Percentiles rank a stretch among this genome's conserved stretches.
Conservation (phyloP, 163 green algal genomes). For the Scenedesmus sp. region DNA sequence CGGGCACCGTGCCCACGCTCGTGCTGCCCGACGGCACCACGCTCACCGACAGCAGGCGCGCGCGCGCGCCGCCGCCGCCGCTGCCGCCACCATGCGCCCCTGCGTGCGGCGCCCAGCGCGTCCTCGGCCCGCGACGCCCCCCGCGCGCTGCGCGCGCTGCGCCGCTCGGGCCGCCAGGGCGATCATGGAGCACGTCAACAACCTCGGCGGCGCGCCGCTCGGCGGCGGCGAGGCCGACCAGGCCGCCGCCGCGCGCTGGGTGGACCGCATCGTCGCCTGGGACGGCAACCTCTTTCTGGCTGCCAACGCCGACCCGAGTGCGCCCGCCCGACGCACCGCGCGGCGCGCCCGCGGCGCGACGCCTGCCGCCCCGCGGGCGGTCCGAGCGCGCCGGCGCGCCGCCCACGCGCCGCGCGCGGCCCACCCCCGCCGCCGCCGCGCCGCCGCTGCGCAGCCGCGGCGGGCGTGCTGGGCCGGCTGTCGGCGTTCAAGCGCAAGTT, state of each 20-base stretch:
- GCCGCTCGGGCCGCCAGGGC: neutral
- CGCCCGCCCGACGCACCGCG: neutral
- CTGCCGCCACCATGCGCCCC: no score
- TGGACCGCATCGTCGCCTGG: slow-evolving; percentile 29
- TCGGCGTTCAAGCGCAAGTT: slow-evolving; percentile 41
- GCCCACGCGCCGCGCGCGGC: neutral
- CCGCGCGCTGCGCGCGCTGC: no score
- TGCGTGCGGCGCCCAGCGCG: no score
- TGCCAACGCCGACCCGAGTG: slow-evolving; percentile 28
- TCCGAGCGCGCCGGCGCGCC: no score
- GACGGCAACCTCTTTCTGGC: slow-evolving; percentile 47
- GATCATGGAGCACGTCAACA: slow-evolving; percentile 42
- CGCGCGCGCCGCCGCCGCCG: no score
- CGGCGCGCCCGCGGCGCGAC: no score
- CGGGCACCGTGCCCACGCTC: slow-evolving; percentile 32
- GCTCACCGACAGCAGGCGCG: slow-evolving; percentile 27
- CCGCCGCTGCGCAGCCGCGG: slow-evolving; percentile 18
- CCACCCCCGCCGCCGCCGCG: no score
- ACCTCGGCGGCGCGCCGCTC: neutral
- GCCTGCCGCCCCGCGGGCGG: neutral
- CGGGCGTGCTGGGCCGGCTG: slow-evolving; percentile 8
- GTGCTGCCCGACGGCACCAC: neutral
- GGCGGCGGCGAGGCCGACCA: slow-evolving; percentile 16
- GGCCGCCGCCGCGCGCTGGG: neutral
- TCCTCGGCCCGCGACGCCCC: no score